Evolutionary conservation across 2,329 filamentous ascomycete genomes (phyloP).

Genomic region (Pyricularia grisea): DNA sequence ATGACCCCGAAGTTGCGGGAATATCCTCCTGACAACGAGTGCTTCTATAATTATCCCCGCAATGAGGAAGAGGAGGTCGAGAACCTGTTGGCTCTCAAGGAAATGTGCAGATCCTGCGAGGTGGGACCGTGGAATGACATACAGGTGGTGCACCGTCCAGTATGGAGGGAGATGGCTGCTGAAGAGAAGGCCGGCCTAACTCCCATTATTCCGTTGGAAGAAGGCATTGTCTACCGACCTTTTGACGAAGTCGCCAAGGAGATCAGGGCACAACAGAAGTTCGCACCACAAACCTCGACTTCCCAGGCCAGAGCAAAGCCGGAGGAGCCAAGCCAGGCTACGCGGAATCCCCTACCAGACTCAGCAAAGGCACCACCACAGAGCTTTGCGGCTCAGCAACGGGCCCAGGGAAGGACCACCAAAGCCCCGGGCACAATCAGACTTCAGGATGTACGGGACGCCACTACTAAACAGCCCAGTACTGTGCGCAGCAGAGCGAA

Average conservation of each 20-base stretch:
- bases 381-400: constrained; percentile 58
- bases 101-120: constrained; percentile 47
- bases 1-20: constrained; percentile 51
- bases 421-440: neutral
- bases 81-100: constrained; percentile 42
- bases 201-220: constrained; percentile 50
- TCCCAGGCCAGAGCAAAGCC: too few relatives aligned
- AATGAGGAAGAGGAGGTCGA: constrained; percentile 32
- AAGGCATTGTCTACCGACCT: constrained; percentile 54
- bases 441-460: neutral
- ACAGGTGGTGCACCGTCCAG: constrained; percentile 41
- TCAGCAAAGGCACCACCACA: constrained; percentile 37
- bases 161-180: constrained; percentile 58
- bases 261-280: constrained; percentile 27
- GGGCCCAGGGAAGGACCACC: constrained; percentile 42
- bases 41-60: constrained; percentile 45
- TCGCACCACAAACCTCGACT: constrained; percentile 7
- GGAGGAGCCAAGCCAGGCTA: constrained; percentile 22
- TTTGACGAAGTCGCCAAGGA: constrained; percentile 53
- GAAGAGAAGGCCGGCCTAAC: constrained; percentile 59
- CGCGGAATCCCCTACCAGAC: constrained; percentile 27
- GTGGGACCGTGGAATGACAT: constrained; percentile 45
- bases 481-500: constrained; percentile 1
- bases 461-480: neutral
- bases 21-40: constrained; percentile 43